Percentiles rank a stretch among this genome's conserved stretches.
phyloP scores from a whole-genome alignment of 2,329 filamentous ascomycete species.

The Alternaria sp. region DNA sequence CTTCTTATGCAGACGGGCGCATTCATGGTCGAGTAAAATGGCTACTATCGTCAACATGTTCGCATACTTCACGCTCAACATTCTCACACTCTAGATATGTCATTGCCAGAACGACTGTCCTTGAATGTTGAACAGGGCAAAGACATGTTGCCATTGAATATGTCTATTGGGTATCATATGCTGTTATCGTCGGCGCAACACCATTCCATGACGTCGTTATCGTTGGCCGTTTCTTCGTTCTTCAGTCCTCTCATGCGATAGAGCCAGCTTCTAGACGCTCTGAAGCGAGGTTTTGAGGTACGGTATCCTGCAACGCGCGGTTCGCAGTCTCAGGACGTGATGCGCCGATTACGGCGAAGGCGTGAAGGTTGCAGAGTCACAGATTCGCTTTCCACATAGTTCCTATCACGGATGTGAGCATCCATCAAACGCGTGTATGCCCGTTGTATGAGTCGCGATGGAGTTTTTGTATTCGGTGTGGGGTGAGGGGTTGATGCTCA shows the following conservation, averaged over 20 bases:
- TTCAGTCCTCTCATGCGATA: neutral
- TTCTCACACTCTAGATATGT: neutral
- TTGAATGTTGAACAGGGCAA: neutral
- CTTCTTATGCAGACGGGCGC: neutral
- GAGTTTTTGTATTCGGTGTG: constrained; percentile 10
- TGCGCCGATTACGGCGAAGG: constrained; percentile 10
- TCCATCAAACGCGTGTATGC: neutral
- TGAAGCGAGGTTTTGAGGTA: constrained; percentile 11
- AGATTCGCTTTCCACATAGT: constrained; percentile 8
- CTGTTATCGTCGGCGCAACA: neutral
- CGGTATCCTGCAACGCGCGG: constrained; percentile 11
- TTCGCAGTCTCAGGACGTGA: constrained; percentile 10
- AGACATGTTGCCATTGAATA: constrained; percentile 8
- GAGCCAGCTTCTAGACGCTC: neutral
- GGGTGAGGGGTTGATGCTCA: constrained; percentile 12
- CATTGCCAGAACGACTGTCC: neutral
- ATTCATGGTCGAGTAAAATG: neutral
- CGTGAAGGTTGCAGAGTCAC: constrained; percentile 11
- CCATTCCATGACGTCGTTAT: neutral
- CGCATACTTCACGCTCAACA: neutral
- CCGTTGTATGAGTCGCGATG: neutral
- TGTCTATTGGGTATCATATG: constrained; percentile 17
- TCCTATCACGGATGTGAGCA: constrained; percentile 20
- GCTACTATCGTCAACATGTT: neutral
- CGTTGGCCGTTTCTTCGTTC: neutral